Evolutionary conservation across 1,284 basidiomycete genomes (phyloP), one percentile per base, ranked within the genome.

Genomic region (Stygiomarasmius scandens): DNA sequence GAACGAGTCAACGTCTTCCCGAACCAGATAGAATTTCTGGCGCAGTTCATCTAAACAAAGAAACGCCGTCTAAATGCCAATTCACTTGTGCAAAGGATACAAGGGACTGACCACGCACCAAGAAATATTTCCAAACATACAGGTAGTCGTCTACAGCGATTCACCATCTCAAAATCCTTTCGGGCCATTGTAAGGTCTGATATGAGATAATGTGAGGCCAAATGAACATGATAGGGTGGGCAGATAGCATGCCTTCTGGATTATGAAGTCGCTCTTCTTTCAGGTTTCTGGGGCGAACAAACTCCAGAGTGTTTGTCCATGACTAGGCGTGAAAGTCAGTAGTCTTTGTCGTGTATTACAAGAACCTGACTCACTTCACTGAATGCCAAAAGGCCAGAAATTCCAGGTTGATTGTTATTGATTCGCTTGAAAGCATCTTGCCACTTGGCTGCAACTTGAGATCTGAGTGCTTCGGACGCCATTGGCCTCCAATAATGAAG

Each of bases 381-480:
- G 68, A 87, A 89, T 2, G 73, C 69, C 66, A 90, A 73, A 9
- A 91, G 75, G 10, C 89, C 89, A 10, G 81, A 71, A 57, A 90
- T 88, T 5, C 88, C 88, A 46, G 81, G 81, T 48, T 85, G 75
- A 10, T 74, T 72, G 23, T 80, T 77, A 65, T 91, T 91, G 50
- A 91, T 74, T 20, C 86, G 80, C 19, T 76, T 71, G 66, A 90
- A 90, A 0, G 85, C 77, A 27, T 85, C 80, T 61, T 89, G 84
- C 89, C 89, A 91, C 73, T 89, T 88, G 3, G 80, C 74, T n/a
- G 81, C 79, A 3, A 89, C 84, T 63, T 89, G 86, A 1, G 79
- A 76, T 38, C 78, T 78, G 19, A 87, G 71, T 27, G 84, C 83
- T 55, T 79, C 77, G 1, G 82, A 83, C 20, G 80, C 77, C 83